Conservation (phyloP, 805 yeast genomes). For the Pichia deserticola region DNA sequence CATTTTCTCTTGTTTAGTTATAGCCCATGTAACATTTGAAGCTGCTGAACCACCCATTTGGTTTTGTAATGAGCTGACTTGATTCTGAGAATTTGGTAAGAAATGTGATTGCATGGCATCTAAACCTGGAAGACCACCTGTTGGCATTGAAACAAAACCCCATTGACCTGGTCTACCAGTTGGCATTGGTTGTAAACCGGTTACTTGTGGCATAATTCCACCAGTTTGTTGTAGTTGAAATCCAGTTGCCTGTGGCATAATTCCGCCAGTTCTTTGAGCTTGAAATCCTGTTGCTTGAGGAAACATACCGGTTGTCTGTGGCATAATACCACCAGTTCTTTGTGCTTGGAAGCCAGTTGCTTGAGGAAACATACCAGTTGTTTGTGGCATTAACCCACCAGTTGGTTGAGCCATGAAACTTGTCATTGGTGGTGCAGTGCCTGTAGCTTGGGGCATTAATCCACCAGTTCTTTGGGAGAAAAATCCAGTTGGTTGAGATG, state of each 20-base stretch:
- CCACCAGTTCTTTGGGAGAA: constrained; percentile 35
- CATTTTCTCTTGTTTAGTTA: constrained; percentile 79
- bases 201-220: constrained; percentile 34
- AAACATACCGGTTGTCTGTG: constrained; percentile 33
- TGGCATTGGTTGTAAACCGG: constrained; percentile 44
- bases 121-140: constrained; percentile 65
- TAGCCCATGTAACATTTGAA: constrained; percentile 69
- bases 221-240: constrained; percentile 27
- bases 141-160: constrained; percentile 67
- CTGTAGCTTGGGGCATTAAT: constrained; percentile 47
- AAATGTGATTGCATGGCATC: constrained; percentile 62
- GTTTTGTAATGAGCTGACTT: constrained; percentile 21
- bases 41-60: constrained; percentile 26
- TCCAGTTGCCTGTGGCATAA: constrained; percentile 28
- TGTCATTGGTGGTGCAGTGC: constrained; percentile 30
- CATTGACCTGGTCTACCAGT: constrained; percentile 70
- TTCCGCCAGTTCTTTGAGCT: constrained; percentile 37
- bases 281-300: constrained; percentile 29
- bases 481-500: constrained; percentile 34
- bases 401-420: constrained; percentile 26
- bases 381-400: constrained; percentile 16
- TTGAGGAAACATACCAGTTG: constrained; percentile 29
- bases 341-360: constrained; percentile 29
- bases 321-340: constrained; percentile 19
- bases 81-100: constrained; percentile 41